Conservation (phyloP, 1,139 yeast genomes). For the Spathaspora sp. region DNA sequence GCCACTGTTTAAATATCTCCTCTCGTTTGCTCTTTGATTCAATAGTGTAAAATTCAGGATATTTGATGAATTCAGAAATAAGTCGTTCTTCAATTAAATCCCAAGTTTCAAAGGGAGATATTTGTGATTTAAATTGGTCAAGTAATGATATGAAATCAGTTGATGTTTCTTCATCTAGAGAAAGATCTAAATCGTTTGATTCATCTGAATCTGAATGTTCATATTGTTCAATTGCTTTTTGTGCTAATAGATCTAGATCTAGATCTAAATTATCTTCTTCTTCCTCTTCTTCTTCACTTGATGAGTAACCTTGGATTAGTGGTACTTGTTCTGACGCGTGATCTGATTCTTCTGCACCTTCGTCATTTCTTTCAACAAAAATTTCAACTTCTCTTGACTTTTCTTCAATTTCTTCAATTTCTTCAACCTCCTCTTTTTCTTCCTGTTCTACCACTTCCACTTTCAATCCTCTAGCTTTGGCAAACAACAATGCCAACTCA, state of each 20-base stretch:
- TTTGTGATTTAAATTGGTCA: conserved; percentile 20
- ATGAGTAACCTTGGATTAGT: conserved; percentile 14
- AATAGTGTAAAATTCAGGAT: conserved; percentile 32
- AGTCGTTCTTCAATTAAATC: conserved; percentile 39
- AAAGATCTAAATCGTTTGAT: conserved; percentile 20
- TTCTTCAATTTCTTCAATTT: conserved; percentile 6
- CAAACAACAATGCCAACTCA: conserved; percentile 31
- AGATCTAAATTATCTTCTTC: conserved; percentile 10
- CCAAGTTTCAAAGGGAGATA: conserved; percentile 41
- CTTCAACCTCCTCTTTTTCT: conserved; percentile 4
- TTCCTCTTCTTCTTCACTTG: conserved; percentile 15
- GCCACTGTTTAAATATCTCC: conserved; percentile 33
- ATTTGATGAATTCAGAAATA: conserved; percentile 26
- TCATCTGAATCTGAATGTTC: conserved; percentile 6
- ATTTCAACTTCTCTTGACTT: conserved; percentile 8
- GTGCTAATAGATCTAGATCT: conserved; percentile 4
- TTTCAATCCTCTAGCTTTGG: conserved; percentile 30
- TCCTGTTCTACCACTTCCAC: conserved; percentile 8
- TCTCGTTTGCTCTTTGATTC: conserved; percentile 21
- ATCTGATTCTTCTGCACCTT: neutral
- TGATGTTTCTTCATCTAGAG: conserved; percentile 18
- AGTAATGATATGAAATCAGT: conserved; percentile 24
- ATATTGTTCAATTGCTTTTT: conserved; percentile 8
- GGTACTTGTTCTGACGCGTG: neutral
- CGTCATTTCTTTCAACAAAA: conserved; percentile 10